Conservation (phyloP, 2,329 filamentous ascomycete species). For the Diaporthe citriasiana region DNA sequence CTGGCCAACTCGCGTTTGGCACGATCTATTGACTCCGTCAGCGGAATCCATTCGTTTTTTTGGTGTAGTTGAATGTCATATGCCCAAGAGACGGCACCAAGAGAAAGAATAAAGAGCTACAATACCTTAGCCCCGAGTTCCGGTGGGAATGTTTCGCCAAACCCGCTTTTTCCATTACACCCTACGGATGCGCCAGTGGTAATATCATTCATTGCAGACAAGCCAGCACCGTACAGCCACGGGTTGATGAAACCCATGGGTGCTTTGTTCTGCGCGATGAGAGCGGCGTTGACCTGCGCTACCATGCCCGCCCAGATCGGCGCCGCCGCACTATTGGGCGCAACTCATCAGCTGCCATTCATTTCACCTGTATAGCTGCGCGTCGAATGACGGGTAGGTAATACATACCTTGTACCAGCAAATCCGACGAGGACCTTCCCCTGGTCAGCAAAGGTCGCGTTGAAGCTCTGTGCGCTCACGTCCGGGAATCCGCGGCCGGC, state of each 20-base stretch:
- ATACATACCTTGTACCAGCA: slow-evolving; percentile 10
- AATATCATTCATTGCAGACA: slow-evolving; percentile 45
- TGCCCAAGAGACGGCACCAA: background rate
- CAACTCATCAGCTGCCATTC: background rate
- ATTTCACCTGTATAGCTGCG: background rate
- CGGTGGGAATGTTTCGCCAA: background rate
- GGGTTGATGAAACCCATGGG: slow-evolving; percentile 59
- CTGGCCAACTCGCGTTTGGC: slow-evolving; percentile 23
- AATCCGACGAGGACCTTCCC: background rate
- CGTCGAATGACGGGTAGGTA: background rate
- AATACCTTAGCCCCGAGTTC: slow-evolving; percentile 7
- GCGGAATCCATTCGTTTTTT: background rate
- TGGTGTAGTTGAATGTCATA: background rate
- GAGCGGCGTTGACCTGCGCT: slow-evolving; percentile 65
- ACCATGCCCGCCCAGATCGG: slow-evolving; percentile 67
- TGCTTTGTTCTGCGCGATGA: slow-evolving; percentile 58
- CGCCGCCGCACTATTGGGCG: slow-evolving; percentile 57
- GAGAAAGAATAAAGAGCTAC: background rate
- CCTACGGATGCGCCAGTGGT: slow-evolving; percentile 34
- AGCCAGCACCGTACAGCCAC: slow-evolving; percentile 41
- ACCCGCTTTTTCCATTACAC: slow-evolving; percentile 31
- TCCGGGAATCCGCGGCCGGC: slow-evolving; percentile 39
- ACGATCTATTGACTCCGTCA: background rate
- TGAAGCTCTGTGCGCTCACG: slow-evolving; percentile 56
- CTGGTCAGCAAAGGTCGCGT: slow-evolving; percentile 41